These are phyloP conservation scores for Kodamaea alishanica DNA, from an alignment of 1,139 yeast species.

Conservation along the genomic window DNA sequence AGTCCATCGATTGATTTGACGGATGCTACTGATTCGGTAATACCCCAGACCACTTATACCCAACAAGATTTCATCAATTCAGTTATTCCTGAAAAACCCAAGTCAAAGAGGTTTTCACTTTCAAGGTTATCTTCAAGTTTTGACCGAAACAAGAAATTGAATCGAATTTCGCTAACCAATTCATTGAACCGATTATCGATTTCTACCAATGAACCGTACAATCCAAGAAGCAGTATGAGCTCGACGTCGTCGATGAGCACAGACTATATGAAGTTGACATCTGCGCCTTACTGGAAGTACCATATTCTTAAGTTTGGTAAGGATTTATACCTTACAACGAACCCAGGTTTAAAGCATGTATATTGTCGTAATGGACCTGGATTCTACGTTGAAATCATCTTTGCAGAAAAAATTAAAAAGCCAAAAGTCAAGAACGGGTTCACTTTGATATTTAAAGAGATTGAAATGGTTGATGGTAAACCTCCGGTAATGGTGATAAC, in stretches of 20 bases:
- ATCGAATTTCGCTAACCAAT: constrained; percentile 10
- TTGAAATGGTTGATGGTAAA: constrained; percentile 18
- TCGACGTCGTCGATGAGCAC: constrained; percentile 8
- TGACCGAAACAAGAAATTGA: constrained; percentile 2
- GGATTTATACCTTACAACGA: constrained; percentile 54
- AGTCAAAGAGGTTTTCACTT: constrained; percentile 13
- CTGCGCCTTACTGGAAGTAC: constrained; percentile 55
- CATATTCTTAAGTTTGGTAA: constrained; percentile 51
- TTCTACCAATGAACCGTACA: not conserved
- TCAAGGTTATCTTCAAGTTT: constrained; percentile 6
- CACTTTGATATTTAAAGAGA: constrained; percentile 31
- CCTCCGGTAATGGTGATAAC: constrained; percentile 31
- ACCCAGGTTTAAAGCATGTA: constrained; percentile 53
- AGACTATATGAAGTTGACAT: constrained; percentile 6
- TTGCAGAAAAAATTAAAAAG: constrained; percentile 12
- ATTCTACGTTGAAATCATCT: constrained; percentile 43
- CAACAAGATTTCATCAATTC: not conserved
- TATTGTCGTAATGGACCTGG: constrained; percentile 59
- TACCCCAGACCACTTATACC: not conserved
- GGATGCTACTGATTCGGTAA: constrained; percentile 2
- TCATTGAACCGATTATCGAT: constrained; percentile 10
- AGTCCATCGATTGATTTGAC: constrained; percentile 14
- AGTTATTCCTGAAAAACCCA: constrained; percentile 2
- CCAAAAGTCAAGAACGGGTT: constrained; percentile 22
- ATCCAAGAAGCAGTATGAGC: constrained; percentile 9